Evolutionary conservation across 2,329 filamentous ascomycete species (phyloP).

Genomic region (Trichoderma semiorbis): DNA sequence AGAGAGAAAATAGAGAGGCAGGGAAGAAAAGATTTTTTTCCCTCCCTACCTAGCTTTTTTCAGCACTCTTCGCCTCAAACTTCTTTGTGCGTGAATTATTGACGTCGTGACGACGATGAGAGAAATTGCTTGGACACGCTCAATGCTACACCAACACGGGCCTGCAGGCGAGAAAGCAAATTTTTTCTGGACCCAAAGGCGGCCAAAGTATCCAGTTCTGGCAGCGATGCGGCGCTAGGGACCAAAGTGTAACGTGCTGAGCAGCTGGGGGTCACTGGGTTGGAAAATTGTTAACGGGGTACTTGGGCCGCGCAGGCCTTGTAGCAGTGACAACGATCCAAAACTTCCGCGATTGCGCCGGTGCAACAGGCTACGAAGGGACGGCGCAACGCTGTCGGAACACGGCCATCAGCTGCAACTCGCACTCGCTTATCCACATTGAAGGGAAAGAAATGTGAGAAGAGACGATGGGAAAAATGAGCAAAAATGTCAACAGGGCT

Average conservation of each 20-base stretch:
- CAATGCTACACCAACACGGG: conserved; percentile 9
- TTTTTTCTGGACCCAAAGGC: conserved; percentile 15
- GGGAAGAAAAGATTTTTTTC: not conserved
- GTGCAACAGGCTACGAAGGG: not conserved
- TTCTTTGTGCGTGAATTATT: not conserved
- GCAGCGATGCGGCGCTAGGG: conserved; percentile 17
- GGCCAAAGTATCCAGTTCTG: conserved; percentile 14
- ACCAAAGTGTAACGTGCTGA: conserved; percentile 7
- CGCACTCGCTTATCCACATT: not conserved
- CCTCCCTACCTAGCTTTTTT: not conserved
- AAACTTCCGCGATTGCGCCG: conserved; percentile 25
- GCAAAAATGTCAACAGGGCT: not conserved
- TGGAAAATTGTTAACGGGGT: conserved; percentile 39
- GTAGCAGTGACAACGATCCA: conserved; percentile 29
- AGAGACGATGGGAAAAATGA: not conserved
- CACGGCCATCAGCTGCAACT: not conserved
- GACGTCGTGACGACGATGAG: not conserved
- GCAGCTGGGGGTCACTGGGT: conserved; percentile 19
- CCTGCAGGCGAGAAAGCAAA: conserved; percentile 3
- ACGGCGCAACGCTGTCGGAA: not conserved
- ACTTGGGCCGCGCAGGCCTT: conserved; percentile 31
- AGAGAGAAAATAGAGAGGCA: not conserved
- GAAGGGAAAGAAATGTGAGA: not conserved
- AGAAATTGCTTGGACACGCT: not conserved
- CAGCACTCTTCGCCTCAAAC: not conserved